Evolutionary conservation across 2,329 filamentous ascomycete genomes (phyloP).

Genomic region (Aspergillus tubingensis): DNA sequence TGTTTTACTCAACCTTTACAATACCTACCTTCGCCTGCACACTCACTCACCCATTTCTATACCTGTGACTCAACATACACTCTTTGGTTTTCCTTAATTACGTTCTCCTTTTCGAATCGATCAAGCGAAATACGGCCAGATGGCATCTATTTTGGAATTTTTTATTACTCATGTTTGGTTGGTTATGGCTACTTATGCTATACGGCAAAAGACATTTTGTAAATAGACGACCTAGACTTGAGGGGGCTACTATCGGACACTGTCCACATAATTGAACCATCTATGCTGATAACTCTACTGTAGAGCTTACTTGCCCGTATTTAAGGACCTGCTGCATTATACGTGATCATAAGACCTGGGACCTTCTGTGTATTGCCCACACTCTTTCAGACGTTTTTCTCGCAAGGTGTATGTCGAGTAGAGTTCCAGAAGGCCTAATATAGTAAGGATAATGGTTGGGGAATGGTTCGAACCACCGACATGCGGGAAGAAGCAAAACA

Average conservation of each 20-base stretch:
- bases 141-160: neutral
- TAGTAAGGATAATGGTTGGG: too few relatives aligned
- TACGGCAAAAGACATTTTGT: neutral
- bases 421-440: too few relatives aligned
- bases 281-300: neutral
- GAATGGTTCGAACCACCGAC: too few relatives aligned
- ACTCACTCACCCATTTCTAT: slow-evolving; percentile 1
- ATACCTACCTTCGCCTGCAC: slow-evolving; percentile 11
- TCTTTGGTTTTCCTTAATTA: slow-evolving; percentile 11
- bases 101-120: neutral
- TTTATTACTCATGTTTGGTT: neutral
- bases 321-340: too few relatives aligned
- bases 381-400: too few relatives aligned
- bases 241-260: neutral
- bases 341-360: too few relatives aligned
- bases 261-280: neutral
- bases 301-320: neutral
- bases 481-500: too few relatives aligned
- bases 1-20: neutral
- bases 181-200: slow-evolving; percentile 1
- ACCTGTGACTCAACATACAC: slow-evolving; percentile 9
- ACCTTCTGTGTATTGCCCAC: too few relatives aligned
- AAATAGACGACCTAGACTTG: neutral
- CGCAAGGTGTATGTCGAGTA: too few relatives aligned
- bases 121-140: neutral